Base-by-base conservation (phyloP, 1,284 basidiomycete genomes). In the Trichosporon asahii region DNA sequence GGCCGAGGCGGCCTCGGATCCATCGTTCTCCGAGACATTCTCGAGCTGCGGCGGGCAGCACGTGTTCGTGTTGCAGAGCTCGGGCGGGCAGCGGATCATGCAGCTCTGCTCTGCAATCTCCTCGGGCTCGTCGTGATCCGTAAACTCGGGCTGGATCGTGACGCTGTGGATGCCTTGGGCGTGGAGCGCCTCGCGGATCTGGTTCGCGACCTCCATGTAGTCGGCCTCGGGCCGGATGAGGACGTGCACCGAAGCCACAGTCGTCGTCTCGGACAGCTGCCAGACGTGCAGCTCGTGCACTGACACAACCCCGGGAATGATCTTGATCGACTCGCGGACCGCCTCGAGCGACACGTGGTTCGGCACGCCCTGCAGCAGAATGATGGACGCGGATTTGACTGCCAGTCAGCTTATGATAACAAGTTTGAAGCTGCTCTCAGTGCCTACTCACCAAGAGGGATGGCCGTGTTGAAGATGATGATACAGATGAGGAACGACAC, bases 241-340 rank as follows among this genome's bases (percentile, higher is more conserved):
- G 64, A 99, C 93, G 84, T 99, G 97, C 21, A 99, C 95, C 0
- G 93, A 95, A 4, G 96, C 96, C 44, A 99, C 92, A 66, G 95
- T 89, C 80, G 97, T 98, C 73, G 87, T 87, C 82, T 94, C 92
- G 18, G 90, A 90, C 37, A 95, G 86, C 80, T 97, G 95, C 97
- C 97, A 99, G 68, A 99, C 89, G 83, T 99, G 97, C 35, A 99
- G 87, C 73, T 95, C 95, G 80, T 99, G 97, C 35, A 99, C 87
- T 29, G 93, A 94, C 70, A 93, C 86, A 25, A 99, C 96, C 60
- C 97, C 96, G 2, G 90, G 87, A 18, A 98, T 91, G 6, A 85
- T 84, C 29, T 91, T 85, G 73, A 99, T 95, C 5, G 91, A 89
- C 15, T 87, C 84, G 66, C 92, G 90, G 18, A 99, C 92, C 70